Percentiles rank a stretch among this genome's conserved stretches.
phyloP scores from a whole-genome alignment of 2,329 filamentous ascomycete species.

The Lasiodiplodia hormozganensis region DNA sequence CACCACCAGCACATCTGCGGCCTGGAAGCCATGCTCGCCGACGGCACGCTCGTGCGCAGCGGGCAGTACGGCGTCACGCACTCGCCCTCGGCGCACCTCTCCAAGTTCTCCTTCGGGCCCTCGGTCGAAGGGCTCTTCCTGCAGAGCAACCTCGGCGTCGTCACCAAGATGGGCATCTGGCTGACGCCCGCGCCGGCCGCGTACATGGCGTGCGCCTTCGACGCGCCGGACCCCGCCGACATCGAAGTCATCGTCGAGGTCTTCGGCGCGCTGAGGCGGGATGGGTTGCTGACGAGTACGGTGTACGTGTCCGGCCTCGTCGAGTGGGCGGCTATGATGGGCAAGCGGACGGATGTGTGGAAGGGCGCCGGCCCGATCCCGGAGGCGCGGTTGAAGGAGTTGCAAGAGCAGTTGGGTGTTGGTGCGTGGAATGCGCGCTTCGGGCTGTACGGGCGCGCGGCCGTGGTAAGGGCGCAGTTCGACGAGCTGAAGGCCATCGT shows the following conservation, averaged over 20 bases:
- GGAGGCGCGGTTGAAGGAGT: slow-evolving; percentile 49
- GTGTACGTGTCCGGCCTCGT: slow-evolving; percentile 51
- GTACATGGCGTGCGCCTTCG: slow-evolving; percentile 53
- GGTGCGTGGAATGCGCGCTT: slow-evolving; percentile 58
- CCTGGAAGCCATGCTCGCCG: slow-evolving; percentile 52
- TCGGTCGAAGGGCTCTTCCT: slow-evolving; percentile 47
- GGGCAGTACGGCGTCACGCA: slow-evolving; percentile 50
- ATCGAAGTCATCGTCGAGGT: slow-evolving; percentile 57
- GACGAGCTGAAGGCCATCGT: slow-evolving; percentile 45
- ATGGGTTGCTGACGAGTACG: slow-evolving; percentile 53
- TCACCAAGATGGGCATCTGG: slow-evolving; percentile 60
- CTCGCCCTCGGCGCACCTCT: slow-evolving; percentile 37
- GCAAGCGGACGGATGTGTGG: slow-evolving; percentile 42
- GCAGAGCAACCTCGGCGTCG: slow-evolving; percentile 45
- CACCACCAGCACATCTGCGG: slow-evolving; percentile 55
- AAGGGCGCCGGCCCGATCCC: slow-evolving; percentile 41
- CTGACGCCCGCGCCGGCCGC: slow-evolving; percentile 62
- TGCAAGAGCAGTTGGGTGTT: slow-evolving; percentile 49
- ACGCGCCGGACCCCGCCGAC: slow-evolving; percentile 57
- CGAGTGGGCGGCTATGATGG: slow-evolving; percentile 50
- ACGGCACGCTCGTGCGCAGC: slow-evolving; percentile 47
- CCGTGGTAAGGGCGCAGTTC: slow-evolving; percentile 42
- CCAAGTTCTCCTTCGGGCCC: slow-evolving; percentile 46
- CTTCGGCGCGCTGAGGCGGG: slow-evolving; percentile 51
- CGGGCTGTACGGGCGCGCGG: slow-evolving; percentile 39